Conservation (phyloP, 495 filamentous ascomycete species). For the Tuber calosporum region DNA sequence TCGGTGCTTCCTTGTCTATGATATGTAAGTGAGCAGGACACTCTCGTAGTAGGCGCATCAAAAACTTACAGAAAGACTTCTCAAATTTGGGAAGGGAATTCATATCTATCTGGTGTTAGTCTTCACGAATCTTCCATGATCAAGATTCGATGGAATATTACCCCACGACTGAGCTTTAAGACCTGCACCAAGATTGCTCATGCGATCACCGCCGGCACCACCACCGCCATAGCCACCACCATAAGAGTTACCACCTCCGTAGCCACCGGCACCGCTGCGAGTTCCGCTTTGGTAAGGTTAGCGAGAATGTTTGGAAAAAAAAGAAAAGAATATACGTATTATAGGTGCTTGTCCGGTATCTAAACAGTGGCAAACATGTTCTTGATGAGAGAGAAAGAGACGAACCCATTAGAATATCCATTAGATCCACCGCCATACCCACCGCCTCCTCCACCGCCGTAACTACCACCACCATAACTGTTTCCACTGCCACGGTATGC, state of each 20-base stretch:
- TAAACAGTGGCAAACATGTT: slow-evolving; percentile 32
- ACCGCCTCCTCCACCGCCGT: slow-evolving; percentile 42
- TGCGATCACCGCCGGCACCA: slow-evolving; percentile 73
- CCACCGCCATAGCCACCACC: slow-evolving; percentile 49
- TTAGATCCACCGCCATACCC: slow-evolving; percentile 42
- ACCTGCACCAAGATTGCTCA: slow-evolving; percentile 80
- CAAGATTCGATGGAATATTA: slow-evolving; percentile 45
- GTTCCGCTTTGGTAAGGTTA: slow-evolving; percentile 34
- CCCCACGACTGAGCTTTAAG: slow-evolving; percentile 83
- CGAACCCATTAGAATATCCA: slow-evolving; percentile 43
- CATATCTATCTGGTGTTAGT: slow-evolving; percentile 53
- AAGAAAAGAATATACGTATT: neutral
- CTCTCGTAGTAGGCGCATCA: neutral
- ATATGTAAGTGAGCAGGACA: slow-evolving; percentile 9
- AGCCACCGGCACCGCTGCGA: slow-evolving; percentile 46
- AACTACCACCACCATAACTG: slow-evolving; percentile 23
- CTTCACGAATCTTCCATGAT: slow-evolving; percentile 9
- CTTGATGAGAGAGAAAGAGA: slow-evolving; percentile 20
- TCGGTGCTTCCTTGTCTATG: slow-evolving; percentile 72
- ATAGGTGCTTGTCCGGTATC: slow-evolving; percentile 22
- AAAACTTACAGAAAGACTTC: slow-evolving; percentile 68
- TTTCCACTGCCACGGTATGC: slow-evolving; percentile 37
- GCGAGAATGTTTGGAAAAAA: slow-evolving; percentile 4
- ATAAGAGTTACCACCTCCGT: slow-evolving; percentile 51
- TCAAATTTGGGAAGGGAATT: slow-evolving; percentile 85